Evolutionary conservation across 768 basidiomycete species (phyloP).

Genomic region (Saitozyma podzolica): DNA sequence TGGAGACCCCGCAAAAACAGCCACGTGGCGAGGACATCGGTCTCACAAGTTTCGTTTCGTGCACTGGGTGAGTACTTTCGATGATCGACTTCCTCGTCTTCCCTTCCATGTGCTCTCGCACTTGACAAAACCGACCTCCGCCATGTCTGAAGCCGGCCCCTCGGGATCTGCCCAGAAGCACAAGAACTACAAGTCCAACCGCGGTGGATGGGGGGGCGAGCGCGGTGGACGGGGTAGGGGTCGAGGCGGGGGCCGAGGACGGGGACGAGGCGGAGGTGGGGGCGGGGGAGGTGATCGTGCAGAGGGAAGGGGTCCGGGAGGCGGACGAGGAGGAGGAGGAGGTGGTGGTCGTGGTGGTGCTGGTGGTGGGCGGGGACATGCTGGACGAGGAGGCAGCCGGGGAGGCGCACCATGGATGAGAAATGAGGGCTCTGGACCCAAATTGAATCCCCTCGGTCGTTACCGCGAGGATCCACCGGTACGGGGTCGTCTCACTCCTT

Average conservation of each 20-base stretch:
- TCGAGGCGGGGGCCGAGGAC: constrained; percentile 11
- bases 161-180: constrained; percentile 28
- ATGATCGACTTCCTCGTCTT: too few relatives aligned
- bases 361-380: not conserved
- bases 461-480: constrained; percentile 22
- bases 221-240: constrained; percentile 10
- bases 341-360: constrained; percentile 9
- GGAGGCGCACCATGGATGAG: not conserved
- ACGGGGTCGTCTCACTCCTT: not conserved
- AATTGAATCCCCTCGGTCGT: constrained; percentile 24
- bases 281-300: constrained; percentile 3
- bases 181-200: constrained; percentile 30
- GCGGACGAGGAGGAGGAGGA: constrained; percentile 6
- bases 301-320: constrained; percentile 9
- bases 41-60: too few relatives aligned
- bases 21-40: too few relatives aligned
- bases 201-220: constrained; percentile 17
- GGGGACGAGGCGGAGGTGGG: constrained; percentile 21
- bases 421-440: constrained; percentile 8
- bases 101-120: too few relatives aligned
- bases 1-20: too few relatives aligned
- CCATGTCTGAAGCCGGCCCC: constrained; percentile 17
- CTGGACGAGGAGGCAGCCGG: constrained; percentile 2
- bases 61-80: too few relatives aligned
- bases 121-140: not conserved